Evolutionary conservation across 495 filamentous ascomycete genomes (phyloP).

Genomic region (Entonaema liquescens): DNA sequence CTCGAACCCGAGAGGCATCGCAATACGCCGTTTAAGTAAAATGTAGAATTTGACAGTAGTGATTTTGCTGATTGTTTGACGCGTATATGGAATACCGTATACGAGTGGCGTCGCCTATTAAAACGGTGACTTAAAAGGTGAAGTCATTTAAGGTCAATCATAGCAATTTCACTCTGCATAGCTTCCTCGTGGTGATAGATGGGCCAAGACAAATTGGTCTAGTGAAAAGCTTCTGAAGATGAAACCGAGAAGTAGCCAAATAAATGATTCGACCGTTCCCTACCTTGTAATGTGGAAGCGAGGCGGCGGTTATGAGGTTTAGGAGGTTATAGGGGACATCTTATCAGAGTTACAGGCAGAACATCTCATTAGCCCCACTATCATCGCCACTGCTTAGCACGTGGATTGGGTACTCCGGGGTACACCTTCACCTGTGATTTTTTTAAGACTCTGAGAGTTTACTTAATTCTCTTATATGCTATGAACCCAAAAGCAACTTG

Average conservation of each 20-base stretch:
- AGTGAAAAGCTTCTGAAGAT: not conserved
- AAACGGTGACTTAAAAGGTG: not conserved
- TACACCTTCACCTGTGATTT: too few species aligned
- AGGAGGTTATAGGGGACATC: not conserved
- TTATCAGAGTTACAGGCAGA: slow-evolving; percentile 12
- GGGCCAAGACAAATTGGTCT: not conserved
- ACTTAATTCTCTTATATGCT: too few species aligned
- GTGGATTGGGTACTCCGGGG: too few species aligned
- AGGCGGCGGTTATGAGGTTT: slow-evolving; percentile 4
- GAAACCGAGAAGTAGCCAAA: not conserved
- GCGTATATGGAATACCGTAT: not conserved
- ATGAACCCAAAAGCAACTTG: not conserved
- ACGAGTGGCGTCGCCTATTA: not conserved
- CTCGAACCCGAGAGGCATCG: slow-evolving; percentile 74
- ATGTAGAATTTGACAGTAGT: not conserved
- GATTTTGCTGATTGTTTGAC: not conserved
- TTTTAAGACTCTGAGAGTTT: too few species aligned
- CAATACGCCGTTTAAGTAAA: slow-evolving; percentile 10
- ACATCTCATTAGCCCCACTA: slow-evolving; percentile 15
- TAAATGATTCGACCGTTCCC: not conserved
- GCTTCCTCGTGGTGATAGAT: not conserved
- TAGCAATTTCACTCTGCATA: not conserved
- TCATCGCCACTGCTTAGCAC: too few species aligned
- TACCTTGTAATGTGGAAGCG: not conserved
- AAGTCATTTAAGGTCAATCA: not conserved